These are phyloP conservation scores for Apophysomyces variabilis DNA, from an alignment of 371 early-diverging fungal species.

Conservation along the genomic window DNA sequence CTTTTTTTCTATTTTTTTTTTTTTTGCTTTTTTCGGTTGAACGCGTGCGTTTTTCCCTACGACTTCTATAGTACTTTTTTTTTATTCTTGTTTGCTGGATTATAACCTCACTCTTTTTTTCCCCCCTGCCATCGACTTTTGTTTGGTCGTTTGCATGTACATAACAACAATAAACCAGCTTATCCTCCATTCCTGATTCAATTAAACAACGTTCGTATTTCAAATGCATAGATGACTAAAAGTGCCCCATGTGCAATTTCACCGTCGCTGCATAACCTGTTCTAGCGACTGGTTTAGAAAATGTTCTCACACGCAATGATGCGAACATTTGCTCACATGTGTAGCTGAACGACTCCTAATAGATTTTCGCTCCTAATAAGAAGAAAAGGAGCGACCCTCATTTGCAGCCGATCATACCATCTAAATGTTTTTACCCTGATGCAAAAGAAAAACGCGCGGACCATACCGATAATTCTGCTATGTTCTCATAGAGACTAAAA, in stretches of 20 bases:
- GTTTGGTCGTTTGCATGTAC: background rate
- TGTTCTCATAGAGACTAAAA: background rate
- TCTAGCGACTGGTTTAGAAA: too few species aligned
- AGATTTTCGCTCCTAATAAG: too few species aligned
- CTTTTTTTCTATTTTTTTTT: background rate
- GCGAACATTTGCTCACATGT: too few species aligned
- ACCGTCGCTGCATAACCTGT: too few species aligned
- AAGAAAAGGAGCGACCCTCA: too few species aligned
- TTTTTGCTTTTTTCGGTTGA: background rate
- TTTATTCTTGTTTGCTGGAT: constrained; percentile 1
- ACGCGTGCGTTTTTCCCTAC: background rate
- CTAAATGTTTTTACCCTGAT: background rate
- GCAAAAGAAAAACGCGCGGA: background rate
- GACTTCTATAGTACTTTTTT: background rate
- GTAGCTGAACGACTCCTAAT: too few species aligned
- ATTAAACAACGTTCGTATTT: too few species aligned
- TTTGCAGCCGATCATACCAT: too few species aligned
- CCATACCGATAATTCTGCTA: background rate
- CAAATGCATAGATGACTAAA: too few species aligned
- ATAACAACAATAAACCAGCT: background rate
- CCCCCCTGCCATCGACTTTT: background rate
- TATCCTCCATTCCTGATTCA: background rate
- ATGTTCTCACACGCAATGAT: too few species aligned
- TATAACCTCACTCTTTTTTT: background rate
- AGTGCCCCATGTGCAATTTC: too few species aligned